Base-by-base conservation (phyloP, 169 alveolate genomes). In the Eimeria mitis region DNA sequence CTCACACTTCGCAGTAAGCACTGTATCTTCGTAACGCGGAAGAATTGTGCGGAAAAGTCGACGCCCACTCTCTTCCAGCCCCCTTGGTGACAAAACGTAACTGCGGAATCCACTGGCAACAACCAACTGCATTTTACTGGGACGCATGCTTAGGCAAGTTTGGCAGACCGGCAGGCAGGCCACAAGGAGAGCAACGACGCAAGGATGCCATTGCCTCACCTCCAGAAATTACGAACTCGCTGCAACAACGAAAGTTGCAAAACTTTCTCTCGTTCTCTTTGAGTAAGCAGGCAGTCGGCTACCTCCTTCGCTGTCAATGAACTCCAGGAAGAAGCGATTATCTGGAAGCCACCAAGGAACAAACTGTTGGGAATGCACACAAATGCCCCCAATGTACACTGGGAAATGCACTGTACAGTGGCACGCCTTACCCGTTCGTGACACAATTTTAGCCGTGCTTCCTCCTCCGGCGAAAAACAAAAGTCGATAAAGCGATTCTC, bases 381-480 rank as follows among this genome's bases (percentile, higher is more conserved):
- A 31, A 47, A n/a, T 23, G 31, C 92, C 23, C 49, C 92, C 44
- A 78, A 8, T 28, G 47, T 11, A n/a, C 19, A 47, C 28, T 7
- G n/a, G 28, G 23, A 49, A 78, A 8, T 16, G 44, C 78, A 42
- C 28, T 28, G 61, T 23, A 59, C 28, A 31, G 92, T n/a, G 61
- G 81, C 83, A 37, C 28, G 59, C 44, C 92, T 21, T 49, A 87
- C 92, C 83, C 81, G 65, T 13, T 87, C 92, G 44, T 87, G 92
- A 63, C n/a, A 52, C 34, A 42, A 28, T 56, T 87, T 87, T 49
- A 87, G 92, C 68, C 81, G 83, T 31, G 44, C 28, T 37, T 87
- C 81, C 92, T 87, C 92, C 92, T 87, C 92, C 44, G 83, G 92
- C 42, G 92, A 63, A 5, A 87, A 37, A 63, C 92, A 87, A 40